Conservation (phyloP, 2,329 filamentous ascomycete species). For the Fusarium nelsonii region DNA sequence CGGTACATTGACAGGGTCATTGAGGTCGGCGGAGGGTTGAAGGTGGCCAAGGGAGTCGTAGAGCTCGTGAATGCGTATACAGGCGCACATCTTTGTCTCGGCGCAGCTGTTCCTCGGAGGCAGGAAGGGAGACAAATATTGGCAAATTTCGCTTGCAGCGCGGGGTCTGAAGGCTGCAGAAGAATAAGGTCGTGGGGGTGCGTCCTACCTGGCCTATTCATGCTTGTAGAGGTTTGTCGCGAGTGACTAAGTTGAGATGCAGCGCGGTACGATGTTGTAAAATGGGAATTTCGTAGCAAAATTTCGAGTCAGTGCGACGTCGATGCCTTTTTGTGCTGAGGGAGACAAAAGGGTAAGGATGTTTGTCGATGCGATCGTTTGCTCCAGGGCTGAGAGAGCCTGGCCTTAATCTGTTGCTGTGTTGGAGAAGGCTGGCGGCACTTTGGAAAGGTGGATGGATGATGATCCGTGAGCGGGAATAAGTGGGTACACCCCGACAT, state of each 20-base stretch:
- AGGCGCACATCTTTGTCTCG: slow-evolving; percentile 31
- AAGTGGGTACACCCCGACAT: slow-evolving; percentile 57
- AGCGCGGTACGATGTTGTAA: slow-evolving; percentile 20
- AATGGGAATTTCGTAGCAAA: slow-evolving; percentile 32
- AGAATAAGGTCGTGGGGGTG: slow-evolving; percentile 47
- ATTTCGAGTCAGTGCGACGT: slow-evolving; percentile 34
- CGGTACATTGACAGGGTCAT: slow-evolving; percentile 29
- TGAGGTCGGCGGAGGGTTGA: slow-evolving; percentile 33
- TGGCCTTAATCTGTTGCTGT: slow-evolving; percentile 39
- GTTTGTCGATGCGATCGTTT: slow-evolving; percentile 41
- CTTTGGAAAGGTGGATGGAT: slow-evolving; percentile 37
- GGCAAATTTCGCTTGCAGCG: slow-evolving; percentile 43
- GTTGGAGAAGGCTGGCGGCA: slow-evolving; percentile 49
- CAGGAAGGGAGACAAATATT: slow-evolving; percentile 32
- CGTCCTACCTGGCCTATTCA: slow-evolving; percentile 72
- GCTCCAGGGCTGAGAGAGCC: slow-evolving; percentile 31
- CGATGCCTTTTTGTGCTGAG: slow-evolving; percentile 43
- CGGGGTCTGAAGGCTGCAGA: slow-evolving; percentile 46
- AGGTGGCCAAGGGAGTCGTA: slow-evolving; percentile 27
- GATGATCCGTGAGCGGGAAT: slow-evolving; percentile 51
- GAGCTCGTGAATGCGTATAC: slow-evolving; percentile 27
- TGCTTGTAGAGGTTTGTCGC: slow-evolving; percentile 55
- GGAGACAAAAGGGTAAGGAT: slow-evolving; percentile 39
- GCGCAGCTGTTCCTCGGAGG: slow-evolving; percentile 24
- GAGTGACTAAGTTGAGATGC: slow-evolving; percentile 30